These are phyloP conservation scores for Stipa capillata DNA, from an alignment of 176 grass and related monocot genomes.

Conservation along the genomic window DNA sequence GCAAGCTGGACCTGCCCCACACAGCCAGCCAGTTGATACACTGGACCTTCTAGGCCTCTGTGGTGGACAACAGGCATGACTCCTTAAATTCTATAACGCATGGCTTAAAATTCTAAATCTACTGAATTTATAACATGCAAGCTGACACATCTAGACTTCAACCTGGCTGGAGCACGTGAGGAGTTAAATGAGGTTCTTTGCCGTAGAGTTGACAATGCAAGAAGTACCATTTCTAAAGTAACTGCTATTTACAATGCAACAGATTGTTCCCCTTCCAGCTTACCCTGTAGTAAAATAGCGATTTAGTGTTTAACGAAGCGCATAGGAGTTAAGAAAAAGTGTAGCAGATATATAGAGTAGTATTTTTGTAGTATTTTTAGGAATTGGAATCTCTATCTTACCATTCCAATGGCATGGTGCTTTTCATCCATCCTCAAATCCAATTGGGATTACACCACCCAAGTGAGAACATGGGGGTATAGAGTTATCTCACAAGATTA, in stretches of 20 bases:
- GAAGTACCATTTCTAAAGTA: background rate
- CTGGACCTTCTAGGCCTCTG: background rate
- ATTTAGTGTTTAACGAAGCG: background rate
- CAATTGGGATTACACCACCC: background rate
- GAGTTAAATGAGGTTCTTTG: conserved; percentile 21
- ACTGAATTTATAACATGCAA: conserved; percentile 19
- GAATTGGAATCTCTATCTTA: background rate
- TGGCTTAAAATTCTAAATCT: conserved; percentile 21
- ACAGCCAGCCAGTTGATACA: background rate
- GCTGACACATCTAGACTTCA: conserved; percentile 31
- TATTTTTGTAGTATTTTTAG: background rate
- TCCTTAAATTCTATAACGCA: conserved; percentile 9
- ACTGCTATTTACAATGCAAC: background rate
- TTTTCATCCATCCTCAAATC: background rate
- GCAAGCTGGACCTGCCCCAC: conserved; percentile 16
- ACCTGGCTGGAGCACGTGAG: conserved; percentile 14
- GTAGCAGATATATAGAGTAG: background rate
- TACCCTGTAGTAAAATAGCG: background rate
- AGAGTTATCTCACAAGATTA: background rate
- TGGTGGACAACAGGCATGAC: conserved; percentile 10
- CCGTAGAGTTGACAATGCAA: conserved; percentile 29
- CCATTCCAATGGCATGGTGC: background rate
- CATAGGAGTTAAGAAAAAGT: background rate
- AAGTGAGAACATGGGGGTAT: background rate
- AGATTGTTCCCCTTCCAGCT: background rate